phyloP scores from a whole-genome alignment of 176 grass and related monocot genomes.

The Dactylis glomerata region DNA sequence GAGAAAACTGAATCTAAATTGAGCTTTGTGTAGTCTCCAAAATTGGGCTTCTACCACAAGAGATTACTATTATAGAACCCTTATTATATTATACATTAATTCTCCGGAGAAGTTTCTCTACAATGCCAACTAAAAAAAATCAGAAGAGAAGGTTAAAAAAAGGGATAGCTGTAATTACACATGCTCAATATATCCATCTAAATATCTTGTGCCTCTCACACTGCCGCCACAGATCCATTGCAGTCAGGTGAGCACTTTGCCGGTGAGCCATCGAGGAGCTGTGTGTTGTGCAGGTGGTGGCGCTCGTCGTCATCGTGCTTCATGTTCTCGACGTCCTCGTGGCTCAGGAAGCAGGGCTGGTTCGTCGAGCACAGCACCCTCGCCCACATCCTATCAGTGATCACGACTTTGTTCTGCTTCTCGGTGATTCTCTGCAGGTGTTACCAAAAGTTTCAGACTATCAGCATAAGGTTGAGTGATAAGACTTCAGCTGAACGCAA shows the following conservation, averaged over 20 bases:
- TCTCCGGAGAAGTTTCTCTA: constrained; percentile 5
- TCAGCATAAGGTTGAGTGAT: constrained; percentile 7
- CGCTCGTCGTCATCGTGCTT: constrained; percentile 51
- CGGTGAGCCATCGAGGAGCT: constrained; percentile 27
- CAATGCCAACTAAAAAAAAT: constrained; percentile 22
- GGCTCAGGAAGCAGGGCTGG: constrained; percentile 83
- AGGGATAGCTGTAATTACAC: constrained; percentile 9
- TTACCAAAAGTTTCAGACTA: neutral
- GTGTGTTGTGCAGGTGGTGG: constrained; percentile 46
- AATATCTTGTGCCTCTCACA: neutral
- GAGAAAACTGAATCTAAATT: too few relatives aligned
- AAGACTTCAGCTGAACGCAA: neutral
- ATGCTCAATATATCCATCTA: neutral
- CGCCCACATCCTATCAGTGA: constrained; percentile 97
- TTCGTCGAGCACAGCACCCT: constrained; percentile 90
- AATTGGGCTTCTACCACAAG: constrained; percentile 4
- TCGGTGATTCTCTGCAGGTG: constrained; percentile 72
- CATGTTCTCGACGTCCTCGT: constrained; percentile 56
- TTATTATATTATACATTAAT: constrained; percentile 16
- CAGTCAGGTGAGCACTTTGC: constrained; percentile 28
- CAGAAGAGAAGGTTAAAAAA: neutral
- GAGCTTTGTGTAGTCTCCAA: constrained; percentile 11
- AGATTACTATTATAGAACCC: constrained; percentile 23
- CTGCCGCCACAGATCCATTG: constrained; percentile 18
- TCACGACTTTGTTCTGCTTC: constrained; percentile 90